A percentile compares a stretch with the other conserved stretches of the same genome.
Conservation (phyloP, 2,329 filamentous ascomycete genomes). For the Bipolaris victoriae region DNA sequence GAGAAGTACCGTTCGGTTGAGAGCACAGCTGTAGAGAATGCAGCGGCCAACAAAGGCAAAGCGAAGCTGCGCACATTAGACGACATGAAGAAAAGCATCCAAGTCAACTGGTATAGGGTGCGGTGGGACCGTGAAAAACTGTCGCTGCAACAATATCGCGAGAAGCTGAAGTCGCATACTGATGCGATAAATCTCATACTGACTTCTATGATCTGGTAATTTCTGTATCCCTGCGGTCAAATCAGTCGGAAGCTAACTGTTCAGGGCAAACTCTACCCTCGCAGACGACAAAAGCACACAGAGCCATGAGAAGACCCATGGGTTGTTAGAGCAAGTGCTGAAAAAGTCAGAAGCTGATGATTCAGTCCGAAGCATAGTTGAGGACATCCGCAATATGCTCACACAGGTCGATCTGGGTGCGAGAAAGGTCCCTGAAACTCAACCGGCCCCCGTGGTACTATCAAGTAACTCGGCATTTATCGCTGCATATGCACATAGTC, state of each 20-base stretch:
- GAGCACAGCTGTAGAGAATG: background rate
- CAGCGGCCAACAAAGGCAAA: background rate
- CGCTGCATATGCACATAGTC: background rate
- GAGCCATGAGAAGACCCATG: background rate
- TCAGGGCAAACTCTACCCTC: background rate
- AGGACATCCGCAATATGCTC: background rate
- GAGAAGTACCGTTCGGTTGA: background rate
- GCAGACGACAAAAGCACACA: background rate
- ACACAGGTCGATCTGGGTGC: background rate
- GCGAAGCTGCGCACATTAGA: background rate
- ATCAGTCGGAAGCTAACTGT: background rate
- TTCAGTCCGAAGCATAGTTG: background rate
- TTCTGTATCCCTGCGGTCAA: background rate
- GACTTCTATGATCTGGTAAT: background rate
- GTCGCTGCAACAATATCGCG: background rate
- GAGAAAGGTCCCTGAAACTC: no score
- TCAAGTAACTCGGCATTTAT: background rate
- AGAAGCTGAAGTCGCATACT: background rate
- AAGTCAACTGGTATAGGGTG: conserved; percentile 1
- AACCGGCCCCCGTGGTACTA: background rate
- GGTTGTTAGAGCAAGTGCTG: background rate
- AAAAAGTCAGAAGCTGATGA: background rate
- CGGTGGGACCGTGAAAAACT: conserved; percentile 4
- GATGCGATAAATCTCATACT: conserved; percentile 5
- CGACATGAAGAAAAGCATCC: background rate